These are phyloP conservation scores for Phytophthora sansomeana DNA, from an alignment of 352 stramenopile genomes.

Conservation along the genomic window DNA sequence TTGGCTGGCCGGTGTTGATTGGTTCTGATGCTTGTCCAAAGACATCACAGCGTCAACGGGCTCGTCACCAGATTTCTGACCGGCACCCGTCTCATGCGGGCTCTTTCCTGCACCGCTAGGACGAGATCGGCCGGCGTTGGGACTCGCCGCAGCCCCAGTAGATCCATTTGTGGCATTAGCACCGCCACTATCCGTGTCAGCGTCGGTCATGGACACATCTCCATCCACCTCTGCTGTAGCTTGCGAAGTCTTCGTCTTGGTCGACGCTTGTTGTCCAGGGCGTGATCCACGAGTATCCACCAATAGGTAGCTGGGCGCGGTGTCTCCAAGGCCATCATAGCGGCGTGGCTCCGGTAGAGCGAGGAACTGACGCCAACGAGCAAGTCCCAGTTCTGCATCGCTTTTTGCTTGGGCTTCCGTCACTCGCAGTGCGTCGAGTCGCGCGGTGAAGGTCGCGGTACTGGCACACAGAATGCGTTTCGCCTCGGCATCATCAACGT, in stretches of 20 bases:
- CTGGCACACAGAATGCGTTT: slow-evolving; percentile 30
- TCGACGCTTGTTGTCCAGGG: slow-evolving; percentile 10
- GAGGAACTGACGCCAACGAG: slow-evolving; percentile 41
- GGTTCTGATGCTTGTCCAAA: slow-evolving; percentile 7
- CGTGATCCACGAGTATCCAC: slow-evolving; percentile 55
- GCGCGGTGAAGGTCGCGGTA: slow-evolving; percentile 36
- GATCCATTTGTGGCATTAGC: slow-evolving; percentile 2
- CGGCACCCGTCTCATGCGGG: slow-evolving; percentile 20
- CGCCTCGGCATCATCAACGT: slow-evolving; percentile 30
- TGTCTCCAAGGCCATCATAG: slow-evolving; percentile 40
- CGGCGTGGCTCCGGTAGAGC: slow-evolving; percentile 16
- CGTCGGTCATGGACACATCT: slow-evolving; percentile 48
- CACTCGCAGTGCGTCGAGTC: slow-evolving; percentile 35
- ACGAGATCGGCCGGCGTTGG: not conserved
- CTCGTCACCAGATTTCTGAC: slow-evolving; percentile 5
- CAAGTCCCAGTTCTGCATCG: slow-evolving; percentile 37
- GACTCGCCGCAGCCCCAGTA: not conserved
- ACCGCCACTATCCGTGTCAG: slow-evolving; percentile 18
- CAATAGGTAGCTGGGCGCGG: slow-evolving; percentile 61
- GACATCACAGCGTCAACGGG: slow-evolving; percentile 15
- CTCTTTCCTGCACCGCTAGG: slow-evolving; percentile 29
- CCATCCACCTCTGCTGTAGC: slow-evolving; percentile 24
- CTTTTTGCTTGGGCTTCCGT: slow-evolving; percentile 24
- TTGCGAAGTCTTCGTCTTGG: not conserved
- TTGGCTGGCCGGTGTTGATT: slow-evolving; percentile 7